Evolutionary conservation across 441 rosid species (phyloP).

Genomic region (Gossypium gossypioides): DNA sequence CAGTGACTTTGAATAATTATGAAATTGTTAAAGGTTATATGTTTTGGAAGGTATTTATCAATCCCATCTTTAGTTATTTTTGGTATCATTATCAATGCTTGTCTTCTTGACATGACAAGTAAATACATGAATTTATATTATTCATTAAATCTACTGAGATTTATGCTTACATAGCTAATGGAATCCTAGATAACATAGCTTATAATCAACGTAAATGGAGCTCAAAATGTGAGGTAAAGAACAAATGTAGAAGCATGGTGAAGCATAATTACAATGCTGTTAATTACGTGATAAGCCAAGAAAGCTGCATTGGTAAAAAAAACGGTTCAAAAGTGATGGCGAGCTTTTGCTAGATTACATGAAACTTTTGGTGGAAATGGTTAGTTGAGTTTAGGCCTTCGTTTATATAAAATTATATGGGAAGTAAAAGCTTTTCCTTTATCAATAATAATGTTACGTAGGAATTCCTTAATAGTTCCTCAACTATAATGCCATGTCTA

Average conservation of each 20-base stretch:
- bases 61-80: not conserved
- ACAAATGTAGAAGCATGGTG: not conserved
- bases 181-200: not conserved
- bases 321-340: not conserved
- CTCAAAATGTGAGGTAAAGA: not conserved
- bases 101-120: not conserved
- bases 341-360: not conserved
- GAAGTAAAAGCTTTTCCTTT: not conserved
- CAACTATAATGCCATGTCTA: no score
- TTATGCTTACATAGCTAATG: not conserved
- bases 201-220: not conserved
- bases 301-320: not conserved
- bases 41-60: not conserved
- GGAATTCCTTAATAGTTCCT: no score
- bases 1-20: not conserved
- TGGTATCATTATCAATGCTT: not conserved
- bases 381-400: not conserved
- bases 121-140: not conserved
- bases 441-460: not conserved
- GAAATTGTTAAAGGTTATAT: not conserved
- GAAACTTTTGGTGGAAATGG: not conserved
- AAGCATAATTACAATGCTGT: not conserved
- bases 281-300: not conserved
- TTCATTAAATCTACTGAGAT: not conserved
- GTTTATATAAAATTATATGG: not conserved